Evolutionary conservation across 2,329 filamentous ascomycete species (phyloP), one percentile per base, ranked within the genome.

Genomic region (Talaromyces pinophilus): DNA sequence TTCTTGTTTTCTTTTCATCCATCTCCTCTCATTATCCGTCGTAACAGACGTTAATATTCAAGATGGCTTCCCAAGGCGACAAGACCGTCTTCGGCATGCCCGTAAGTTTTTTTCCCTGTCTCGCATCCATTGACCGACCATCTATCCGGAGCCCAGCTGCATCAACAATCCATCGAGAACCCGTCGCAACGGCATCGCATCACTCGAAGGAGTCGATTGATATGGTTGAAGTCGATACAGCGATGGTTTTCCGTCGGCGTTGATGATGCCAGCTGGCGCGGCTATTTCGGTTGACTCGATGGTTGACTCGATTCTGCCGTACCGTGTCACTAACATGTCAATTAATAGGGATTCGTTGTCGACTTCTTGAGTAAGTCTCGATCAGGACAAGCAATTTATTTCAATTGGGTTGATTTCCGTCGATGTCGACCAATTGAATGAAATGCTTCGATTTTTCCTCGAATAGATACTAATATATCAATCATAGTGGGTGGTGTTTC

Each of bases 401-500:
- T 38, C 28, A 64, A 64, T 59, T 59, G 50, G 28, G 17, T 64
- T 7, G 60, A n/a, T 42, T 19, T 28, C 8, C 5, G 15, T 35
- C 6, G 38, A 62, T n/a, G 2, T 11, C 19, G n/a, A 44, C 28
- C 22, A 55, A 13, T 59, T 46, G 40, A 8, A 19, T 7, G 38
- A 35, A 22, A n/a, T 48, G 33, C 17, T 48, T 48, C 28, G 11
- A 15, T 57, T 25, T 55, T 33, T 30, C n/a, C 6, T 22, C 11
- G 33, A 22, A 40, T 38, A 17, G 5, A 52, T 28, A 10, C 54
- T 57, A 57, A 42, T n/a, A 19, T 30, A 17, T 13, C 76, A 80
- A 17, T 13, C 76, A 80, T 77, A 96, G 93, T 99, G 95, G 95
- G 95, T 91, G 95, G 95, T 97, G 91, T 99, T 77, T 97, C 95